A percentile compares a stretch with the other conserved stretches of the same genome.
phyloP scores from a whole-genome alignment of 169 alveolate species.

The Cyclospora cayetanensis region DNA sequence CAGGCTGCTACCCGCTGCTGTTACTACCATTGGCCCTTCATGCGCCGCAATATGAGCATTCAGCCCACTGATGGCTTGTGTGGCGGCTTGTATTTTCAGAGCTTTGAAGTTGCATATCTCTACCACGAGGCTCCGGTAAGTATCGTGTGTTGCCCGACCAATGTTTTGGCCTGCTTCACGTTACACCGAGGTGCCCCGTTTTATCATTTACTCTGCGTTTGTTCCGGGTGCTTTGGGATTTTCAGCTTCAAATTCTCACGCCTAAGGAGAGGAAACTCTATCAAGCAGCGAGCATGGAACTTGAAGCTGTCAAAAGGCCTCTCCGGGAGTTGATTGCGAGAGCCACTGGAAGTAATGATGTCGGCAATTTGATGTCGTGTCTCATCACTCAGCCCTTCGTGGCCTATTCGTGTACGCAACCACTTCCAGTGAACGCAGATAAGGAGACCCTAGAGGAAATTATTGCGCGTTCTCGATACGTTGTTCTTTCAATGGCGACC shows the following conservation, averaged over 20 bases:
- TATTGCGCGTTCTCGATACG: neutral
- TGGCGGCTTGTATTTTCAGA: too few species aligned
- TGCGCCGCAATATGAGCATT: too few species aligned
- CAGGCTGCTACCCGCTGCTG: too few species aligned
- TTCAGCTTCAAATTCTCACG: conserved; percentile 8
- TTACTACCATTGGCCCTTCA: too few species aligned
- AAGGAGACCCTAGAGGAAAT: neutral
- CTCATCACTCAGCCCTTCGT: conserved; percentile 21
- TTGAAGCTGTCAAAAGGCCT: conserved; percentile 6
- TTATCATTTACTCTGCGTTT: neutral
- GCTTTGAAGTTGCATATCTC: conserved; percentile 1
- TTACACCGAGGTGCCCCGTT: neutral
- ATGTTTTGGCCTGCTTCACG: too few species aligned
- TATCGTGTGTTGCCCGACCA: too few species aligned
- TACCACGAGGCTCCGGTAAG: conserved; percentile 57
- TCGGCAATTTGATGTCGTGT: neutral
- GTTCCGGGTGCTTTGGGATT: neutral
- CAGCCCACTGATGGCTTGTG: too few species aligned
- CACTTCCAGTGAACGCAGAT: conserved; percentile 10
- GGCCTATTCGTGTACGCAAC: neutral
- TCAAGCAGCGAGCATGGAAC: neutral
- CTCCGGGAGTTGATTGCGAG: neutral
- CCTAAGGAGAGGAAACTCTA: neutral
- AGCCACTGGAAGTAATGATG: conserved; percentile 1
- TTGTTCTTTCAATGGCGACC: neutral